Evolutionary conservation across 2,329 filamentous ascomycete genomes (phyloP), one percentile per base, ranked within the genome.

Genomic region (Ascomycota sp.): DNA sequence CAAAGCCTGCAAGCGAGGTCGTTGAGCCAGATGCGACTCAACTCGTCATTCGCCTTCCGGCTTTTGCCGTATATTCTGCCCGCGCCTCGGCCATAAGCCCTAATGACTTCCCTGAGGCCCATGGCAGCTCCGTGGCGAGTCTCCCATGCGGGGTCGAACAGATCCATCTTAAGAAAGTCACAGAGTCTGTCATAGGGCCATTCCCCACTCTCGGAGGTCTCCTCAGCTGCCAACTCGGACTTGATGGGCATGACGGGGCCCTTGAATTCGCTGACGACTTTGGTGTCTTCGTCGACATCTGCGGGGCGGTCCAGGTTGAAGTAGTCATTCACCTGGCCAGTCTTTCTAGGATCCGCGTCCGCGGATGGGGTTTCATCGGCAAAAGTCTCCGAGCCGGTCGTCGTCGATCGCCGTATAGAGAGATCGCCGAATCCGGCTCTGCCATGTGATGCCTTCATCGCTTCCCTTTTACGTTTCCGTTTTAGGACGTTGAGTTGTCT

Each of bases 151-250:
- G 78, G 63, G 48, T 98, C 86, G 44, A 98, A 95, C 1, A 98
- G 64, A 49, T 98, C 89, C 27, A 95, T 66, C 46, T 81, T 86
- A 37, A 98, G 67, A 45, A 93, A 89, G 39, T 95, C 89, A 51
- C 83, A 93, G 27, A 98, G 69, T 35, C 82, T 73, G 47, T 93
- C 84, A 46, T 81, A 93, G 0, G 89, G 89, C 89, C 89, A 98
- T 49, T 91, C 81, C 3, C 68, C 63, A 2, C 83, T 82, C 44
- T 86, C 70, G 37, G 79, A 66, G 42, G 76, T 71, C 10, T 76
- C 68, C 37, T 91, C 80, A 2, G 72, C 65, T 49, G 92, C 74
- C 37, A 95, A 67, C 36, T 89, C 71, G 0, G 86, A 82, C 51
- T 92, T 89, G 49, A 92, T 81, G 2, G 79, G 72, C 8, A 81